phyloP scores from a whole-genome alignment of 768 basidiomycete genomes.

The Psilocybe cubensis region DNA sequence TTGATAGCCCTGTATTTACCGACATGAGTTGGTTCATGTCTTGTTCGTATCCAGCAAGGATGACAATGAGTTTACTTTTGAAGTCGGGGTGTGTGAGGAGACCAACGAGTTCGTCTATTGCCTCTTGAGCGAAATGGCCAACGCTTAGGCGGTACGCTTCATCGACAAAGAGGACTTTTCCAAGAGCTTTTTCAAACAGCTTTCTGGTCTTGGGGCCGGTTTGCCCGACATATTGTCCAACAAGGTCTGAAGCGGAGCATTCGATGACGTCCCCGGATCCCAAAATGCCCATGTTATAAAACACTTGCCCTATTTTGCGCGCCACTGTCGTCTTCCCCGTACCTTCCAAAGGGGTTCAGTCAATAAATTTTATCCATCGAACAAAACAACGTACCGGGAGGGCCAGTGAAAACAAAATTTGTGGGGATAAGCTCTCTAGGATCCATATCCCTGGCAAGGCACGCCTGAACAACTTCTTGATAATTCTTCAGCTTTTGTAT shows the following conservation, averaged over 20 bases:
- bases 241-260: slow-evolving; percentile 71
- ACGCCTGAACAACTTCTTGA: slow-evolving; percentile 54
- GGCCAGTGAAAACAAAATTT: slow-evolving; percentile 74
- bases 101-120: slow-evolving; percentile 71
- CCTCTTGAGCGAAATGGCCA: slow-evolving; percentile 70
- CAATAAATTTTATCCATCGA: not conserved
- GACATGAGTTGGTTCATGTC: slow-evolving; percentile 65
- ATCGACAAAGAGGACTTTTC: slow-evolving; percentile 71
- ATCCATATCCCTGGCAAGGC: slow-evolving; percentile 46
- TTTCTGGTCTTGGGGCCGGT: slow-evolving; percentile 69
- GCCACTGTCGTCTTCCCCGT: slow-evolving; percentile 69
- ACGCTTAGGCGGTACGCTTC: slow-evolving; percentile 69
- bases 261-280: slow-evolving; percentile 54
- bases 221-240: slow-evolving; percentile 72
- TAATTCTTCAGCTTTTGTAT: slow-evolving; percentile 51
- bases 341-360: slow-evolving; percentile 37
- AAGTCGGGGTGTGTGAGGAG: slow-evolving; percentile 62
- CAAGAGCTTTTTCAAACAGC: slow-evolving; percentile 65
- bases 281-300: slow-evolving; percentile 65
- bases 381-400: slow-evolving; percentile 52
- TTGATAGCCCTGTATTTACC: slow-evolving; percentile 66
- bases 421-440: slow-evolving; percentile 59
- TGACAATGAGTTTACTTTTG: slow-evolving; percentile 62
- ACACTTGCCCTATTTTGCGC: slow-evolving; percentile 64
- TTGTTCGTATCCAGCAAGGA: slow-evolving; percentile 71